Evolutionary conservation across 1,284 basidiomycete species (phyloP), one percentile per base, ranked within the genome.

Genomic region (Somion occarium): DNA sequence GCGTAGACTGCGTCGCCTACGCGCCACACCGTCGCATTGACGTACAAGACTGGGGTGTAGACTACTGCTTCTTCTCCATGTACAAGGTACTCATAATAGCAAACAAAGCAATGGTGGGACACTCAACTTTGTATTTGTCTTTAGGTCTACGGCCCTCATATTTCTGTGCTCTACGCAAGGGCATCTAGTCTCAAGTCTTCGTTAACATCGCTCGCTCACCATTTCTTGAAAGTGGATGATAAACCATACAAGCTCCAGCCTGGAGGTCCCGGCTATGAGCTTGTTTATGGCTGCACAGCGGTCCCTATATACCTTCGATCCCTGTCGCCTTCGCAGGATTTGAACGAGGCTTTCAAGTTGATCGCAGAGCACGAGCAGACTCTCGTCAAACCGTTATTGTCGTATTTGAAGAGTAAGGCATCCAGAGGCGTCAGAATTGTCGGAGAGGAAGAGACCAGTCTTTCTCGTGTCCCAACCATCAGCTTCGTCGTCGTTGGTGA

Each of bases 121-220:
- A 4, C 3, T 15, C 13, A 20, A 15, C 13, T 39, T n/a, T 15
- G 20, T 39, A 4, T 5, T 18, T 34, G 34, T 20, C 26, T 18
- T 37, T n/a, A 88, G 85, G 74, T 90, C 0, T 91, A 90, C 57
- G 88, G 85, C 1, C 82, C 85, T 0, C 89, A 91, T 60, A 75
- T 79, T 3, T 82, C 85, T 0, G 80, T 73, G 0, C 70, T 90
- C 48, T 91, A 89, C 63, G 73, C 82, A 24, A 78, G 80, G 23
- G 52, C 65, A 0, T 45, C 68, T 2, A 65, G 74, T 0, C 73
- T 87, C 34, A 45, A 67, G 23, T 56, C 67, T 7, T 81, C 81
- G 0, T 67, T 90, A 15, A 59, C 72, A 12, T 74, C 81, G 2
- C 69, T 91, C 47, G 78, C 77, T 20, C 88, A 91, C 63, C 84